Base-by-base conservation (phyloP, 768 basidiomycete genomes). In the Russula dissimulans region DNA sequence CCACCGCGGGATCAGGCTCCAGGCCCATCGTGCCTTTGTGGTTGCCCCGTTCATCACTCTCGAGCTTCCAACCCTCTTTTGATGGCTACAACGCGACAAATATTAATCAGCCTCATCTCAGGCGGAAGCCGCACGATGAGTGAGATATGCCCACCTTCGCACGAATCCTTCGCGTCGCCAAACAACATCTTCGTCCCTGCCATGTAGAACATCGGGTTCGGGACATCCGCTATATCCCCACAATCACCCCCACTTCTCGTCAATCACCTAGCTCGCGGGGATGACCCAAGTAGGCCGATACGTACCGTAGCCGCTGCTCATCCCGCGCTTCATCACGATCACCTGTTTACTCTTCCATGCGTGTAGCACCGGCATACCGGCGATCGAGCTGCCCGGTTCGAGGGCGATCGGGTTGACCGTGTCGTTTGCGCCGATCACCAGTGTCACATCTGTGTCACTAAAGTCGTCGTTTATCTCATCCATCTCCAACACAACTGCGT, bases 401-500 rank as follows among this genome's bases (percentile, higher is more conserved):
- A 94, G 76, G 10, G 90, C 88, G 64, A 93, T 91, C 14, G 91
- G 91, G 69, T 94, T 94, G 54, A 94, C 91, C 1, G 91, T 94
- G 69, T 94, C 91, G 67, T 94, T 94, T 18, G 91, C 91, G 26
- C 91, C 91, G 63, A 93, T 93, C 64, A 93, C 91, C 18, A 94
- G 81, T 7, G 87, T 89, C n/a, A 94, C 81, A 68, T 94, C 91
- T 0, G 91, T 94, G 39, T 90, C 89, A 54, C 78, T 76, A 71
- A 94, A 94, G 69, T 94, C 91, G 43, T 93, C 89, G 69, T 94
- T 93, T 75, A 94, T 93, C 73, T 94, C 91, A 62, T 94, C 91
- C 91, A 94, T 92, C 74, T 94, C 91, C 60, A 89, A 76, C 43
- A 93, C 90, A 65, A 93, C 91, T 91, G 66, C 31, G 6, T n/a